Evolutionary conservation across 805 yeast species (phyloP).

Genomic region (Metschnikowia corniflorae): DNA sequence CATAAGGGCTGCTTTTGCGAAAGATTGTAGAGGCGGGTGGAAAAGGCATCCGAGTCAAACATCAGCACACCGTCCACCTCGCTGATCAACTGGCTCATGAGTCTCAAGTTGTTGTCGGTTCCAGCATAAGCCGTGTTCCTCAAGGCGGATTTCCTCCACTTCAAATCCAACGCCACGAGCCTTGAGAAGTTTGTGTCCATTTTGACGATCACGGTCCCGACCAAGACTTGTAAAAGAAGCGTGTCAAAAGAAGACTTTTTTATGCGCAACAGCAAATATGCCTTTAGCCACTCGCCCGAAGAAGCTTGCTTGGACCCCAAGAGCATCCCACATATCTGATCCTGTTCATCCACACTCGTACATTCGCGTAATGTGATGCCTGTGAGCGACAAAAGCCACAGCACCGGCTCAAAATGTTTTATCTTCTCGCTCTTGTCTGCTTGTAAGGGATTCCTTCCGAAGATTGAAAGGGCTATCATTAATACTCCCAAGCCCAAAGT

Average conservation of each 20-base stretch:
- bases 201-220: conserved; percentile 25
- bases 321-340: conserved; percentile 17
- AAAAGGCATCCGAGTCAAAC: conserved; percentile 26
- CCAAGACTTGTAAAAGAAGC: conserved; percentile 27
- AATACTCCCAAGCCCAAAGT: conserved; percentile 1
- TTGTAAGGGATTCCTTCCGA: background rate
- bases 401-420: background rate
- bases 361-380: conserved; percentile 5
- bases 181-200: conserved; percentile 20
- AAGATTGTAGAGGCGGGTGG: conserved; percentile 29
- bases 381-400: background rate
- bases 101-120: conserved; percentile 19
- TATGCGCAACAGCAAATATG: conserved; percentile 27
- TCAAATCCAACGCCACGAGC: conserved; percentile 24
- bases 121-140: conserved; percentile 31
- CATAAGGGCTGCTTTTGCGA: conserved; percentile 22
- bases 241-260: conserved; percentile 34
- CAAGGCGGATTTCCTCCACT: conserved; percentile 25
- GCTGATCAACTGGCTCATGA: conserved; percentile 25
- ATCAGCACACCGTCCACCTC: conserved; percentile 30
- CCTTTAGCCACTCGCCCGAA: conserved; percentile 18
- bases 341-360: conserved; percentile 8
- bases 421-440: background rate
- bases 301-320: conserved; percentile 17
- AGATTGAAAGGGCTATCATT: conserved; percentile 1